These are phyloP conservation scores for Exophiala mesophila DNA, from an alignment of 2,329 filamentous ascomycete species.

Conservation along the genomic window DNA sequence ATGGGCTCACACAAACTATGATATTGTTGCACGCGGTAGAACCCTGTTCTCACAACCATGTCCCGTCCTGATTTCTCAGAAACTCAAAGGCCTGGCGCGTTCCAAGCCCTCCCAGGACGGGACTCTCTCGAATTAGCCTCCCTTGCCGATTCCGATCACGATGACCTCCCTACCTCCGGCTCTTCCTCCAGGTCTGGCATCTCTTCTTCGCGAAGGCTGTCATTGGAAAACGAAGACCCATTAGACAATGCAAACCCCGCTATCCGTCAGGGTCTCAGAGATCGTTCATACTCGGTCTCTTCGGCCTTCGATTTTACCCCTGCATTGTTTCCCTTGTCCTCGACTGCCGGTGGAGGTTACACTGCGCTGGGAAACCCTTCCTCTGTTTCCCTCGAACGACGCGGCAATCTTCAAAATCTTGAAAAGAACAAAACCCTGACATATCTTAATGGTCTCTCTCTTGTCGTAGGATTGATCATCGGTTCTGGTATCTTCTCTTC, in stretches of 20 bases:
- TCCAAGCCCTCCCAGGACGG: conserved; percentile 49
- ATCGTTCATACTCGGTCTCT: conserved; percentile 78
- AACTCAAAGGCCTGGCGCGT: conserved; percentile 16
- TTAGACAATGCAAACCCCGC: conserved; percentile 54
- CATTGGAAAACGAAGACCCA: conserved; percentile 81
- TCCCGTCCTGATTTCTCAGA: conserved; percentile 22
- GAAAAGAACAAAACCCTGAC: conserved; percentile 96
- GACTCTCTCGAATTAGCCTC: conserved; percentile 97
- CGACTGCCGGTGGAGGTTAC: conserved; percentile 69
- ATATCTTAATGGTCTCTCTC: conserved; percentile 84
- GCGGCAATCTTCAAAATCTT: conserved; percentile 65
- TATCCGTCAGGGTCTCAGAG: conserved; percentile 42
- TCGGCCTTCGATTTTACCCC: conserved; percentile 95
- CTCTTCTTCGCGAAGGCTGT: conserved; percentile 86
- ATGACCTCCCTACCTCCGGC: conserved; percentile 56
- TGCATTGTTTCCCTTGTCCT: conserved; percentile 86
- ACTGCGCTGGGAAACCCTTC: conserved; percentile 77
- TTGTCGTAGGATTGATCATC: conserved; percentile 90
- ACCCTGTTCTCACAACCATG: conserved; percentile 6
- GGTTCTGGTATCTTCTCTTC: conserved; percentile 95
- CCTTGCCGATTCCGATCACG: conserved; percentile 72
- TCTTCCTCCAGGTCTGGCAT: conserved; percentile 75
- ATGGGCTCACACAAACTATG: too few species aligned
- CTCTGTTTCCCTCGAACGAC: conserved; percentile 45
- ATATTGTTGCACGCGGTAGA: not conserved